These are phyloP conservation scores for Ceratocystis harringtonii DNA, from an alignment of 2,329 filamentous ascomycete genomes.

Conservation along the genomic window DNA sequence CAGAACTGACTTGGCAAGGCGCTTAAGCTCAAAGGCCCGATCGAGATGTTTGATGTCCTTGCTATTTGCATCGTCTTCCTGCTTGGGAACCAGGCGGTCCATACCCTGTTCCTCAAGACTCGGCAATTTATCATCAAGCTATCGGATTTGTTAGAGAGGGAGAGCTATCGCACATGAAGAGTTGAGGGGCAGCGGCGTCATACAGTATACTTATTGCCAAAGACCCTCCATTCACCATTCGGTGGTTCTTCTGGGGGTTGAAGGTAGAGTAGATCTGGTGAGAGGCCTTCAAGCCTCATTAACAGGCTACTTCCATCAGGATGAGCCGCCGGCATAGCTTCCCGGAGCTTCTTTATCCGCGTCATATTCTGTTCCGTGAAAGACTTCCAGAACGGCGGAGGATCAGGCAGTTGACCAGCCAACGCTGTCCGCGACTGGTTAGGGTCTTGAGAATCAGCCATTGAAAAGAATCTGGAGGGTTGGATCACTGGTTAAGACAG, in stretches of 20 bases:
- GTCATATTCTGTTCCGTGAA: slow-evolving; percentile 65
- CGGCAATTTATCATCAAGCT: slow-evolving; percentile 47
- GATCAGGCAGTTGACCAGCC: slow-evolving; percentile 63
- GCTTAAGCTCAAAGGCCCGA: slow-evolving; percentile 53
- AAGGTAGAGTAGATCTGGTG: slow-evolving; percentile 58
- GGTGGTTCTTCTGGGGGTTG: slow-evolving; percentile 65
- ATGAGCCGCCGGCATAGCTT: slow-evolving; percentile 19
- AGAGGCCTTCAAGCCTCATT: slow-evolving; percentile 32
- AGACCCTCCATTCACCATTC: slow-evolving; percentile 56
- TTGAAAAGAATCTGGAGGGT: slow-evolving; percentile 23
- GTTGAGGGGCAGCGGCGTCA: slow-evolving; percentile 13
- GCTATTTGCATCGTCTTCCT: slow-evolving; percentile 29
- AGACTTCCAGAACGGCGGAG: slow-evolving; percentile 77
- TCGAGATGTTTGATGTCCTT: slow-evolving; percentile 43
- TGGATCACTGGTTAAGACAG: neutral
- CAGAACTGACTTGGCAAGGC: slow-evolving; percentile 68
- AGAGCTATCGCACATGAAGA: neutral
- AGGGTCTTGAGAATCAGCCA: slow-evolving; percentile 39
- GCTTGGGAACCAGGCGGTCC: slow-evolving; percentile 39
- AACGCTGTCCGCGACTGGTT: slow-evolving; percentile 30
- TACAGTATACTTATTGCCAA: slow-evolving; percentile 51
- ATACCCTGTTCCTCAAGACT: slow-evolving; percentile 57
- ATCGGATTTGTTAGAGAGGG: neutral
- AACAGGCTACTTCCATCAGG: neutral
- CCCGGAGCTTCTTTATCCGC: slow-evolving; percentile 34